Evolutionary conservation across 2,329 filamentous ascomycete genomes (phyloP).

Genomic region (Fusarium nisikadoi): DNA sequence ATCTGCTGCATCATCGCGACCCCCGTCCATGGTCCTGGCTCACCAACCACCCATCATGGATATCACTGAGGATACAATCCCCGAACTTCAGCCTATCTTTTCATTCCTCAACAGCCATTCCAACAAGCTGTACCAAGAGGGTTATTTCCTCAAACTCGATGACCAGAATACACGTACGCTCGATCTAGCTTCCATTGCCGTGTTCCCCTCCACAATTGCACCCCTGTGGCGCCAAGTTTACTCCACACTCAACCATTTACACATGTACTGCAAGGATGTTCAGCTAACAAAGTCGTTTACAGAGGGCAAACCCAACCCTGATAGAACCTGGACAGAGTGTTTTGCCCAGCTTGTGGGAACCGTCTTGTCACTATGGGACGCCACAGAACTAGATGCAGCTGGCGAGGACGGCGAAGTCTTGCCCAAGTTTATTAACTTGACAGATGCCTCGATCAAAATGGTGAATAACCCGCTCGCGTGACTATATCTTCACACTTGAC

Average conservation of each 20-base stretch:
- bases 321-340: conserved; percentile 94
- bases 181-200: conserved; percentile 41
- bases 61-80: conserved; percentile 83
- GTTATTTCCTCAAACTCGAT: conserved; percentile 96
- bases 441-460: conserved; percentile 98
- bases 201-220: conserved; percentile 11
- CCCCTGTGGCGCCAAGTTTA: conserved; percentile 22
- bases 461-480: conserved; percentile 59
- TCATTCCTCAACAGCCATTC: conserved; percentile 92
- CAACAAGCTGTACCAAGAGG: conserved; percentile 97
- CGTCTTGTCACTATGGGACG: conserved; percentile 95
- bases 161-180: conserved; percentile 88
- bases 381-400: conserved; percentile 86
- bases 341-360: conserved; percentile 97
- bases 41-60: conserved; percentile 90
- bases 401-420: conserved; percentile 86
- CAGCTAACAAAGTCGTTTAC: conserved; percentile 38
- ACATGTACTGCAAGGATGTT: conserved; percentile 17
- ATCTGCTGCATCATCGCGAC: conserved; percentile 61
- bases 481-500: conserved; percentile 6
- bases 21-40: conserved; percentile 85
- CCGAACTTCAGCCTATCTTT: conserved; percentile 94
- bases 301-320: conserved; percentile 88
- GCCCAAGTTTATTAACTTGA: conserved; percentile 94
- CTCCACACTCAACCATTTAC: conserved; percentile 15